Percentiles rank a stretch among this genome's conserved stretches.
Evolutionary conservation across 768 basidiomycete genomes (phyloP).

Genomic region (Termitomyces sp.): DNA sequence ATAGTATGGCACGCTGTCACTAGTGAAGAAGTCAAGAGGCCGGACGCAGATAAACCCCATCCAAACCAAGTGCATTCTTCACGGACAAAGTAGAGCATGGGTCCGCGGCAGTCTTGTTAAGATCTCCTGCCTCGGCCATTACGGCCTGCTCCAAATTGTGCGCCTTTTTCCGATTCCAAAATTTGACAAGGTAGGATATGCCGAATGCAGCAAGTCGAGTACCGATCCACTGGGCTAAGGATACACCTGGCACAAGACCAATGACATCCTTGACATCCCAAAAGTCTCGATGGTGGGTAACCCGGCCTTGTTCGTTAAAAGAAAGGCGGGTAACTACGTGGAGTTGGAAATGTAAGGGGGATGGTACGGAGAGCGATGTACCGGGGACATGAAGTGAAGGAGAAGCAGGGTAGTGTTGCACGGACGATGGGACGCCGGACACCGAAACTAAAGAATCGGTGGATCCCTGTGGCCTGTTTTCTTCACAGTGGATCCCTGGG

Average conservation of each 20-base stretch:
- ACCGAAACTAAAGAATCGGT: constrained; percentile 34
- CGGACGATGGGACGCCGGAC: constrained; percentile 24
- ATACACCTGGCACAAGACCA: constrained; percentile 64
- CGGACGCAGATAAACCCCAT: constrained; percentile 10
- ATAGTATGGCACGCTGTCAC: constrained; percentile 3
- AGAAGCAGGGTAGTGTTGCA: constrained; percentile 26
- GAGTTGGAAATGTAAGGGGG: constrained; percentile 69
- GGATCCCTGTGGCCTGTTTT: constrained; percentile 24
- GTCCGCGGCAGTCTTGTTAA: constrained; percentile 13
- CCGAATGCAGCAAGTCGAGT: constrained; percentile 56
- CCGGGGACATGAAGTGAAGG: constrained; percentile 54
- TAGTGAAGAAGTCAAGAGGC: constrained; percentile 3
- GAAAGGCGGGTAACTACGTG: constrained; percentile 66
- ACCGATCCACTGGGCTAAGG: constrained; percentile 63
- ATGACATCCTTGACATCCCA: constrained; percentile 80
- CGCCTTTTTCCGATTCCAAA: constrained; percentile 21
- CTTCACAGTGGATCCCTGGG: constrained; percentile 60
- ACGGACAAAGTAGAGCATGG: constrained; percentile 10
- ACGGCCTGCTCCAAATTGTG: constrained; percentile 5
- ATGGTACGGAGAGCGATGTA: constrained; percentile 52
- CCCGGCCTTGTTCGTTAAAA: constrained; percentile 79
- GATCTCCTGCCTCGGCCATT: constrained; percentile 11
- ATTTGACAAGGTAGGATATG: constrained; percentile 36
- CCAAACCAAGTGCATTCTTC: constrained; percentile 18
- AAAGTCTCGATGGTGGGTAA: constrained; percentile 74